phyloP scores from a whole-genome alignment of 371 early-diverging fungal genomes.

The Furculomyces boomerangus region DNA sequence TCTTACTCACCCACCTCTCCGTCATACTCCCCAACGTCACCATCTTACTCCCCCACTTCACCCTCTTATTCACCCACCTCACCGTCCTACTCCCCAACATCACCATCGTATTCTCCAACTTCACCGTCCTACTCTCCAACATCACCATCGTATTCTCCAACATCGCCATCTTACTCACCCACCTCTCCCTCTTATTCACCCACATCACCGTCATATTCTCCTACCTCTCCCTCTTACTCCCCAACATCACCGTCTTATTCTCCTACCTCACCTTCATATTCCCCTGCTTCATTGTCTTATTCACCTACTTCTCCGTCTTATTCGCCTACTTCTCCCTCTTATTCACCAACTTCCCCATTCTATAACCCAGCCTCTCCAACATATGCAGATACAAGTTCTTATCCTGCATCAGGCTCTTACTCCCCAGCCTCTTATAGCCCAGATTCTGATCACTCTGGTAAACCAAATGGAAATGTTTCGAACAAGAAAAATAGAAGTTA shows the following conservation, averaged over 20 bases:
- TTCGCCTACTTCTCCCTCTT: conserved; percentile 24
- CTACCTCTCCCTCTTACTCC: conserved; percentile 39
- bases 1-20: conserved; percentile 33
- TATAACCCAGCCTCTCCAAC: conserved; percentile 42
- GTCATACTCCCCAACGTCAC: conserved; percentile 31
- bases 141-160: conserved; percentile 52
- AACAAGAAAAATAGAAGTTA: too few species aligned
- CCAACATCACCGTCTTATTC: conserved; percentile 46
- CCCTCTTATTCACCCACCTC: conserved; percentile 45
- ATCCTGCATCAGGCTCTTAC: conserved; percentile 51
- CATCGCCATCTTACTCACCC: conserved; percentile 41
- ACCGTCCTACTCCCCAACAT: conserved; percentile 32
- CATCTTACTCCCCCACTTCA: conserved; percentile 41
- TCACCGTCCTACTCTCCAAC: conserved; percentile 69
- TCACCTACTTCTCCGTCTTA: conserved; percentile 33
- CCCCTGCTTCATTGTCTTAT: conserved; percentile 54
- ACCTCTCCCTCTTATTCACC: conserved; percentile 33
- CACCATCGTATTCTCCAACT: conserved; percentile 33
- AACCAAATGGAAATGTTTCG: too few species aligned
- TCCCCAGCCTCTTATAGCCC: conserved; percentile 45
- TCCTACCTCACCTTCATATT: conserved; percentile 70
- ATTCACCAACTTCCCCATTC: conserved; percentile 31
- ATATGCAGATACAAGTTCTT: conserved; percentile 19
- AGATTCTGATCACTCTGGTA: too few species aligned
- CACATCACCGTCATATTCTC: conserved; percentile 28